Evolutionary conservation across 179 eudicot genomes (phyloP), one percentile per base, ranked within the genome.

Genomic region (Drosera spatulata): DNA sequence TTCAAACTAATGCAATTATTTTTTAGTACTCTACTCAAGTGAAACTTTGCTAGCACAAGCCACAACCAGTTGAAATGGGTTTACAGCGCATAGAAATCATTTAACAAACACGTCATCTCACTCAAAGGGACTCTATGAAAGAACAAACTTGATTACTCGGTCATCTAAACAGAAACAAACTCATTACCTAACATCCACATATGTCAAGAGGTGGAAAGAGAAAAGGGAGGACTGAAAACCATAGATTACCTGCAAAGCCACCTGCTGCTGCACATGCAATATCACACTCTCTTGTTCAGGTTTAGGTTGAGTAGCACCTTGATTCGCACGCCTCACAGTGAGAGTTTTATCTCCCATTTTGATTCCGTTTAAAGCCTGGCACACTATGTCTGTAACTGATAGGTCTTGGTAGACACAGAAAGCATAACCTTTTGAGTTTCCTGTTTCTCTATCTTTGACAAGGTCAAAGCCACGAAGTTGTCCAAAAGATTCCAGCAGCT

Each of bases 371-470:
- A 94, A 79, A 52, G 99, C 96, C 63, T 87, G 95, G 79, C 99
- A 94, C 64, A 89, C 99, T 67, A 87, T 80, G 72, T 91, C 96
- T 0, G 99, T 87, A 67, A 91, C 96, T 4, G 87, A 68, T 0
- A 82, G 71, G 65, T 94, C 97, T 66, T 83, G 81, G 64, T 94
- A 94, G 48, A 94, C 97, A 62, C 99, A 94, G 72, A 94, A 94
- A 22, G 99, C 99, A 80, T 94, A 94, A 66, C 99, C 97, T 73
- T 90, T 94, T 3, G 97, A 94, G 68, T 89, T 89, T 58, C 99
- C 99, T 5, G 95, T 93, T 79, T 93, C 97, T 73, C 94, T 77
- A 72, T 94, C 99, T 76, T 90, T 91, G 55, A 90, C 99, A 61
- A 94, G 82, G 78, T 94, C 97, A 72, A 94, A 94, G 42, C 99